phyloP scores from a whole-genome alignment of 208 protist genomes.

The Histomonas meleagridis region DNA sequence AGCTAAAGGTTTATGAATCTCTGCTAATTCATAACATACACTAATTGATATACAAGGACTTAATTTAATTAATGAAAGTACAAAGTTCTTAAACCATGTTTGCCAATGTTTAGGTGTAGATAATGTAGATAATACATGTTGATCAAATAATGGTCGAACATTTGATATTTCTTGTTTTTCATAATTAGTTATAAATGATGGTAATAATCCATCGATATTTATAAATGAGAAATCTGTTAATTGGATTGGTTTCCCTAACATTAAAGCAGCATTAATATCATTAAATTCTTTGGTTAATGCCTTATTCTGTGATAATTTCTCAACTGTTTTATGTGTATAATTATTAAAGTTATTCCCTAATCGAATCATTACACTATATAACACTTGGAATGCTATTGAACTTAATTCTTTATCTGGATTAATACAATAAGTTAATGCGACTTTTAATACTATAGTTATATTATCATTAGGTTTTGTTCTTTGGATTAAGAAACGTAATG shows the following conservation, averaged over 20 bases:
- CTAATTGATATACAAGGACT: neutral
- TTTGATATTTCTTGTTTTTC: no score
- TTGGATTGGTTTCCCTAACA: neutral
- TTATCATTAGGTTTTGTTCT: neutral
- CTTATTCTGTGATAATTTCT: neutral
- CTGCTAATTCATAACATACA: neutral
- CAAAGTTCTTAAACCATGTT: neutral
- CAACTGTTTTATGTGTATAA: neutral
- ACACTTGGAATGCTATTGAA: neutral
- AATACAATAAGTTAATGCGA: neutral
- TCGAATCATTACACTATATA: neutral
- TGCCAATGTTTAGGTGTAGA: slow-evolving; percentile 19
- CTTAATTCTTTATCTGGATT: neutral
- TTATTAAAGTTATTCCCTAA: neutral
- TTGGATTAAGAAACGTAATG: neutral
- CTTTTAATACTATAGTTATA: neutral
- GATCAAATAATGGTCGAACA: neutral
- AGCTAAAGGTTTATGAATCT: neutral
- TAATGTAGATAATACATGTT: neutral
- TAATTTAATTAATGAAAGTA: neutral
- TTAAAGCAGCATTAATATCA: neutral
- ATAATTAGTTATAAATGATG: neutral
- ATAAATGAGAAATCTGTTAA: neutral
- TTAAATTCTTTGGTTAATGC: neutral
- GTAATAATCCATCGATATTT: neutral